Percentiles rank a stretch among this genome's conserved stretches.
These are phyloP conservation scores for Russula vinacea DNA, from an alignment of 768 basidiomycete species.

Conservation along the genomic window DNA sequence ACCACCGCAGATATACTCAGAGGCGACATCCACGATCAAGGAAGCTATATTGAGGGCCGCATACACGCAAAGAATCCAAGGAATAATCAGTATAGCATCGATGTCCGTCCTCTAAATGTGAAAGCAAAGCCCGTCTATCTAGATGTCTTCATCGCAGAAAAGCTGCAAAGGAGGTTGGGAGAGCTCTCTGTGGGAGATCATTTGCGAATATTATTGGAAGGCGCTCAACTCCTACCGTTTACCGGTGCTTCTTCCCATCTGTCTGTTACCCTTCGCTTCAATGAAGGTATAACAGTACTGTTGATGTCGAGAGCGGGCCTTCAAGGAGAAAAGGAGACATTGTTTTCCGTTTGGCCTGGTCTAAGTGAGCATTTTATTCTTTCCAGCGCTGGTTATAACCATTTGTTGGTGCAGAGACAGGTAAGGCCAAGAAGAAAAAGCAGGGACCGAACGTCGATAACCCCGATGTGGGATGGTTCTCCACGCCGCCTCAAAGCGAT, in stretches of 20 bases:
- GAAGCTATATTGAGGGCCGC: constrained; percentile 18
- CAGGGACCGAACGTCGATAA: background rate
- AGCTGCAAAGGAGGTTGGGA: constrained; percentile 14
- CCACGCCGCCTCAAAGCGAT: constrained; percentile 10
- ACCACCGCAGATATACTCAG: constrained; percentile 2
- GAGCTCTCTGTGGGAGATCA: constrained; percentile 16
- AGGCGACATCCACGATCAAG: constrained; percentile 11
- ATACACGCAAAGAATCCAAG: constrained; percentile 1
- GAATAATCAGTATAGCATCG: constrained; percentile 14
- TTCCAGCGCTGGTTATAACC: background rate
- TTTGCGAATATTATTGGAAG: background rate
- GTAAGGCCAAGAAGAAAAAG: constrained; percentile 13
- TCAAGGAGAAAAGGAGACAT: constrained; percentile 9
- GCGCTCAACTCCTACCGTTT: constrained; percentile 13
- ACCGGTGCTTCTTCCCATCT: background rate
- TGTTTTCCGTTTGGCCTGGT: constrained; percentile 12
- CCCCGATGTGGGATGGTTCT: constrained; percentile 14
- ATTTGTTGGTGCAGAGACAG: constrained; percentile 4
- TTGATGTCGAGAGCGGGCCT: constrained; percentile 15
- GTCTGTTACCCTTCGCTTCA: constrained; percentile 7
- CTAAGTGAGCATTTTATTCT: constrained; percentile 2
- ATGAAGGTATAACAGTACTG: constrained; percentile 17
- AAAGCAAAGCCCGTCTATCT: constrained; percentile 13
- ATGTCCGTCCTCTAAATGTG: constrained; percentile 8
- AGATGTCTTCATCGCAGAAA: constrained; percentile 7